Evolutionary conservation across 2,329 filamentous ascomycete genomes (phyloP).

Genomic region (Calonectria ilicicola): DNA sequence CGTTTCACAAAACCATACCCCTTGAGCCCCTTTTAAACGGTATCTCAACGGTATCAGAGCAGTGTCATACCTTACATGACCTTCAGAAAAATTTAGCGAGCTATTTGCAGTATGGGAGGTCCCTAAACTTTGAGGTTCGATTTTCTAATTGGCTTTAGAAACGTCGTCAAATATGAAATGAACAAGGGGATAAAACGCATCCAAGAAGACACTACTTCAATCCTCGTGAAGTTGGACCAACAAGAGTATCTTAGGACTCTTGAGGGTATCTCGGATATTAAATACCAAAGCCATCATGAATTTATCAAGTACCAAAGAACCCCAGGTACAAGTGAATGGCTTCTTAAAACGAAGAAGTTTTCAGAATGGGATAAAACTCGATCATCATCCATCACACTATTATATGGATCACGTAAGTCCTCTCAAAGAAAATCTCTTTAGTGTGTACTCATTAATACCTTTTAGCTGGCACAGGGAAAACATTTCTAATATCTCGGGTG

Average conservation of each 20-base stretch:
- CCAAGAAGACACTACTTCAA: neutral
- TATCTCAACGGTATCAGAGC: neutral
- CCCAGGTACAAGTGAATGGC: conserved; percentile 12
- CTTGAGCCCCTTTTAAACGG: neutral
- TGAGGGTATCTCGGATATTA: conserved; percentile 3
- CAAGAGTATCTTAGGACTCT: neutral
- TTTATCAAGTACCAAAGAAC: neutral
- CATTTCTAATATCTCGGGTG: conserved; percentile 14
- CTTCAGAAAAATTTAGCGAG: neutral
- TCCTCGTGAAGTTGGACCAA: neutral
- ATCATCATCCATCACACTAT: neutral
- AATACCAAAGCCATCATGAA: neutral
- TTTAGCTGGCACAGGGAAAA: conserved; percentile 22
- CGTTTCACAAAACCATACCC: neutral
- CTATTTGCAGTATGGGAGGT: neutral
- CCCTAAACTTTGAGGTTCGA: neutral
- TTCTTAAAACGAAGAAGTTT: conserved; percentile 7
- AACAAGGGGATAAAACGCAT: neutral
- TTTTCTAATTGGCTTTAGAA: neutral
- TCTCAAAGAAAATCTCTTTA: accelerated
- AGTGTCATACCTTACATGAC: neutral
- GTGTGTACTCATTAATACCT: neutral
- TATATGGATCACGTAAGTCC: conserved; percentile 20
- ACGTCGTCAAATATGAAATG: neutral
- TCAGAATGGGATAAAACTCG: neutral